Evolutionary conservation across 2,329 filamentous ascomycete species (phyloP).

Genomic region (Calonectria hawksworthii): DNA sequence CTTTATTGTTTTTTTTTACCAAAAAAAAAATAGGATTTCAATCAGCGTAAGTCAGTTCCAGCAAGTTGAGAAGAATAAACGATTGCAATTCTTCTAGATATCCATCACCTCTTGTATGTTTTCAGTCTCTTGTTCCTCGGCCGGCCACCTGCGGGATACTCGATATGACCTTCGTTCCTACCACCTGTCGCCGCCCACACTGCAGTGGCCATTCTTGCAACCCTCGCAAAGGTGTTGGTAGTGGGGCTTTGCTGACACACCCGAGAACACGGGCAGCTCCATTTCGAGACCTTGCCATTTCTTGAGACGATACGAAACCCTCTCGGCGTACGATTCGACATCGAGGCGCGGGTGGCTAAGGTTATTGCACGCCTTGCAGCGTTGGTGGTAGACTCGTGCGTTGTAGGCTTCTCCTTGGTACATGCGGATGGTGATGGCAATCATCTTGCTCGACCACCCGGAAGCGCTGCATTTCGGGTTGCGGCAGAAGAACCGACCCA

Average conservation of each 20-base stretch:
- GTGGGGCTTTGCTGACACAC: conserved; percentile 37
- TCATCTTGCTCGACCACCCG: conserved; percentile 51
- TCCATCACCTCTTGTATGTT: background rate
- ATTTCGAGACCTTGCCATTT: conserved; percentile 50
- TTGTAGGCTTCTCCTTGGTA: conserved; percentile 51
- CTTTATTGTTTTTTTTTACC: too few species aligned
- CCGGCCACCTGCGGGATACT: background rate
- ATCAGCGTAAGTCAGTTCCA: background rate
- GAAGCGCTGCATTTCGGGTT: conserved; percentile 40
- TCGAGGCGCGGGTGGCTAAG: conserved; percentile 47
- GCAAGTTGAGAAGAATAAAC: background rate
- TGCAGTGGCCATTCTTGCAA: conserved; percentile 51
- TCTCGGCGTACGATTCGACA: conserved; percentile 49
- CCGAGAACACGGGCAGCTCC: conserved; percentile 17
- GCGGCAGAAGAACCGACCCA: conserved; percentile 51
- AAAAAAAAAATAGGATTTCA: too few species aligned
- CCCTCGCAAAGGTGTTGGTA: conserved; percentile 51
- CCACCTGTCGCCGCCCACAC: background rate
- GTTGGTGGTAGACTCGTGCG: conserved; percentile 54
- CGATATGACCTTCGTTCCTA: background rate
- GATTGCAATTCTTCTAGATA: background rate
- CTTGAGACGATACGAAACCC: conserved; percentile 53
- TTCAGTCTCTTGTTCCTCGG: background rate
- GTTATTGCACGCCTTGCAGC: conserved; percentile 48
- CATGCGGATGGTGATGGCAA: conserved; percentile 51